Percentiles rank a stretch among this genome's conserved stretches.
Conservation (phyloP, 2,329 filamentous ascomycete genomes). For the Claviceps citrina region DNA sequence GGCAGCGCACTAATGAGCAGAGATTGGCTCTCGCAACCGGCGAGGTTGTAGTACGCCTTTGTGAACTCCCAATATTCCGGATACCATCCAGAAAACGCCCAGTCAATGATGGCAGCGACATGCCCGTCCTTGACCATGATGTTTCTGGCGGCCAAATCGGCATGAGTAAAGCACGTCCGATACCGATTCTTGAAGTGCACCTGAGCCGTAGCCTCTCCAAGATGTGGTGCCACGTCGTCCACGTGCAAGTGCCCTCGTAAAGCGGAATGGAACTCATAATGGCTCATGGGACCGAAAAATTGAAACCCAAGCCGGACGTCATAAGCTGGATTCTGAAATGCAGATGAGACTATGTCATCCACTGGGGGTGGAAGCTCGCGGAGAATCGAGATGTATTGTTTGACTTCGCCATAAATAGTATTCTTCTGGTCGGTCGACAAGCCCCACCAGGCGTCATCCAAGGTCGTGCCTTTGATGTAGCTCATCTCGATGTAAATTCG, state of each 20-base stretch:
- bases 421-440: conserved; percentile 11
- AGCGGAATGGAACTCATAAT: conserved; percentile 14
- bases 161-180: conserved; percentile 14
- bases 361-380: conserved; percentile 13
- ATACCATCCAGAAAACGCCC: conserved; percentile 21
- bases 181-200: conserved; percentile 13
- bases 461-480: conserved; percentile 10
- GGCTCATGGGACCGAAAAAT: conserved; percentile 14
- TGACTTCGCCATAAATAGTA: conserved; percentile 12
- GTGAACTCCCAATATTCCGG: conserved; percentile 18
- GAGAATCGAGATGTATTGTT: conserved; percentile 10
- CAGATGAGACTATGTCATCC: conserved; percentile 12
- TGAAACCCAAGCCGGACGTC: conserved; percentile 13
- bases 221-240: conserved; percentile 11
- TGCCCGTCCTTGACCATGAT: conserved; percentile 14
- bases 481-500: conserved; percentile 15
- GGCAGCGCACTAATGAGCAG: conserved; percentile 10
- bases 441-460: conserved; percentile 10
- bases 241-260: conserved; percentile 9
- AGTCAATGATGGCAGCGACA: conserved; percentile 17
- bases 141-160: conserved; percentile 13
- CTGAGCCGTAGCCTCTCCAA: conserved; percentile 12
- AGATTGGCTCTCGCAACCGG: conserved; percentile 8
- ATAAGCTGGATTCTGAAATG: conserved; percentile 11
- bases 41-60: conserved; percentile 14